Base-by-base conservation (phyloP, 2,329 filamentous ascomycete species). In the Diaporthe australafricana region DNA sequence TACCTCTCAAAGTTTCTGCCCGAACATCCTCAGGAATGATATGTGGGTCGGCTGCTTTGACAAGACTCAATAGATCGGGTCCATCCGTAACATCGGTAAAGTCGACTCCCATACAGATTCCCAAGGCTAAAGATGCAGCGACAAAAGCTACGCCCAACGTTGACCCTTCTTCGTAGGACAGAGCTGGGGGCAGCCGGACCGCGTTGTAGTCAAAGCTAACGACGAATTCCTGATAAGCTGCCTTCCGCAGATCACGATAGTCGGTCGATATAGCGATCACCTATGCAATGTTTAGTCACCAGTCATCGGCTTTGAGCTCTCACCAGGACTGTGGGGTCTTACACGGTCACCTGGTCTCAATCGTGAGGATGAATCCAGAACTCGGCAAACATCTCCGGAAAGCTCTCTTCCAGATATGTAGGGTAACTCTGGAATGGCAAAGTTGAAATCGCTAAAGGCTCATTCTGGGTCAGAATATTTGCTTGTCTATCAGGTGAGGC, bases 71-170 rank as follows among this genome's bases (percentile, higher is more conserved):
- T 6, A 94, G 79, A 77, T 94, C 86, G 0, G 92, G 91, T 0
- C 92, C 91, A 4, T 79, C 76, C 3, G 83, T 82, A 2, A 87
- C 77, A n/a, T 65, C 47, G 1, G 81, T 82, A 73, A 94, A 93
- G 78, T 92, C 88, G 3, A 94, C 78, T 0, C 93, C 93, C 74
- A 94, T 87, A 75, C 90, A 94, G 47, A 94, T 85, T 0, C 92
- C 92, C 0, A 95, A 80, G 0, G 90, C 88, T 0, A 95, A 80
- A 0, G 86, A 88, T 0, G 93, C 90, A 0, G 92, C 92, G 0
- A 94, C 91, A 74, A 91, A 94, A 0, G 92, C 92, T 0, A 94
- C 92, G 1, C 92, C 92, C 0, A 94, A 79, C 0, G 91, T 89
- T 0, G 92, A 89, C 0, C 88, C 90, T 2, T 88, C 84, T 70